Conservation (phyloP, 2,329 filamentous ascomycete genomes). For the Rutstroemia sp. region DNA sequence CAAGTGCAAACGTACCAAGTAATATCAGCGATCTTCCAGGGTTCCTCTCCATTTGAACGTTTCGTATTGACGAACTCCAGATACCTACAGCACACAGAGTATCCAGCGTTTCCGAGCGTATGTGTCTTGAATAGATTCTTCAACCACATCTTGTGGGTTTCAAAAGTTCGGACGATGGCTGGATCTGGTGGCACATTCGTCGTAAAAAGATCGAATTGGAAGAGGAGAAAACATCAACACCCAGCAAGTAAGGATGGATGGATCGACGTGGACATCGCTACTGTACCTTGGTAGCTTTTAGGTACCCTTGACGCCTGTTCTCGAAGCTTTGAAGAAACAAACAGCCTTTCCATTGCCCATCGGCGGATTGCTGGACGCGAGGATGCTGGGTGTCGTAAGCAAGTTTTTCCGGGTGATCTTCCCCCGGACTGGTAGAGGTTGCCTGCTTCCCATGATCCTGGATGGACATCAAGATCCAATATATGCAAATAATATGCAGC, state of each 20-base stretch:
- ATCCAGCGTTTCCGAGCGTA: background rate
- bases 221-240: background rate
- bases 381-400: slow-evolving; percentile 6
- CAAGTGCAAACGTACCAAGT: background rate
- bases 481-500: slow-evolving; percentile 22
- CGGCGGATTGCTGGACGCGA: background rate
- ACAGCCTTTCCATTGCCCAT: background rate
- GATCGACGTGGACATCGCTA: no score
- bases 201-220: slow-evolving; percentile 4
- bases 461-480: slow-evolving; percentile 24
- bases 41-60: background rate
- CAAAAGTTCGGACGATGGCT: slow-evolving; percentile 9
- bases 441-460: slow-evolving; percentile 14
- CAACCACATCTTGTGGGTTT: background rate
- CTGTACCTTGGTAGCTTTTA: no score
- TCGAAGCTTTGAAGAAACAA: background rate
- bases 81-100: background rate
- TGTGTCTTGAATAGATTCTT: background rate
- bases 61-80: background rate
- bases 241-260: background rate
- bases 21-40: background rate
- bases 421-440: slow-evolving; percentile 16
- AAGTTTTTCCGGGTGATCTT: slow-evolving; percentile 21
- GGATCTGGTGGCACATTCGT: slow-evolving; percentile 13
- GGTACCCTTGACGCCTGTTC: background rate